Percentiles rank a stretch among this genome's conserved stretches.
Conservation (phyloP, 106 monocot species). For the Dendrobium chrysotoxum region DNA sequence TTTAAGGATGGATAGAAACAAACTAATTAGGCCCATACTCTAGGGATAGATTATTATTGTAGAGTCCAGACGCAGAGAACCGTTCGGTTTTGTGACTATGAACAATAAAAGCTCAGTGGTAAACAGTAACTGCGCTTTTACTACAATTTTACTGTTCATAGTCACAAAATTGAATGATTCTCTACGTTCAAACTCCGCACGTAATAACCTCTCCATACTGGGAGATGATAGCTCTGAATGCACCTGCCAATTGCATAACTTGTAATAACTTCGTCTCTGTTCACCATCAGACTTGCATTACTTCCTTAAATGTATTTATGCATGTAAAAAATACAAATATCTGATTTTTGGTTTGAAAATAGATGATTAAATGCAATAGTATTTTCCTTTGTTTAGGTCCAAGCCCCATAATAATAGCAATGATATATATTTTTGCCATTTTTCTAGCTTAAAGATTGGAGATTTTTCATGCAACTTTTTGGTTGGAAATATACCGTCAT, state of each 20-base stretch:
- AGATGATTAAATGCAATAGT: background rate
- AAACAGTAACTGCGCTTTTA: too few relatives aligned
- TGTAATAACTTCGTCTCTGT: conserved; percentile 20
- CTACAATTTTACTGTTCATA: too few relatives aligned
- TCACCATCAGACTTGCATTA: background rate
- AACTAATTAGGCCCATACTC: conserved; percentile 62
- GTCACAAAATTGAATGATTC: too few relatives aligned
- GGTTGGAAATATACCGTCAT: conserved; percentile 51
- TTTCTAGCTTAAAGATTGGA: conserved; percentile 28
- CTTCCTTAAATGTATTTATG: background rate
- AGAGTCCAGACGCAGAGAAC: too few relatives aligned
- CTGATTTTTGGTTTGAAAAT: background rate
- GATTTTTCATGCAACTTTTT: conserved; percentile 80
- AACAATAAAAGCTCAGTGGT: too few relatives aligned
- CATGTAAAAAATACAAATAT: background rate
- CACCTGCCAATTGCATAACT: conserved; percentile 5
- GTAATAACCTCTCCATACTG: too few relatives aligned
- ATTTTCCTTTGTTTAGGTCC: conserved; percentile 22
- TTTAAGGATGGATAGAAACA: conserved; percentile 75
- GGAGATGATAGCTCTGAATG: conserved; percentile 25
- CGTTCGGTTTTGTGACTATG: too few relatives aligned
- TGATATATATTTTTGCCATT: conserved; percentile 28
- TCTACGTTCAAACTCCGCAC: too few relatives aligned
- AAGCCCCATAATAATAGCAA: conserved; percentile 13
- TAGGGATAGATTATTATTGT: too few relatives aligned